phyloP scores from a whole-genome alignment of 768 basidiomycete species.

The Leccinum ochraceum region DNA sequence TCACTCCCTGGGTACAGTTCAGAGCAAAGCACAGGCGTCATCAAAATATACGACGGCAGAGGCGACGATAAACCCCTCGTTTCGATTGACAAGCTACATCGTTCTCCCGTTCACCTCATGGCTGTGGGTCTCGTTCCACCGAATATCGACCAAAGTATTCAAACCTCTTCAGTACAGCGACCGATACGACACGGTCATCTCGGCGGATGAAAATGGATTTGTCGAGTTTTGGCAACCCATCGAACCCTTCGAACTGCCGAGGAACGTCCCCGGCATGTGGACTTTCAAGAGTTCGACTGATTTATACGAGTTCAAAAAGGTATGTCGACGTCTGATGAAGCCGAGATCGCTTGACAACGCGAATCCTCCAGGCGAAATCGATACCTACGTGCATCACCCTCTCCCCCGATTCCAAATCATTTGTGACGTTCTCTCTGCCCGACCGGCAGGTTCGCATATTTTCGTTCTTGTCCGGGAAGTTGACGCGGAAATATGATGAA shows the following conservation, averaged over 20 bases:
- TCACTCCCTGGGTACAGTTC: conserved; percentile 52
- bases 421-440: conserved; percentile 91
- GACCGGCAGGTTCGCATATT: conserved; percentile 95
- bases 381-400: conserved; percentile 90
- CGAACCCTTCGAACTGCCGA: conserved; percentile 87
- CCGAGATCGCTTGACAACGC: conserved; percentile 1
- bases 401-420: conserved; percentile 86
- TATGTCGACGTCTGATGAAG: conserved; percentile 27
- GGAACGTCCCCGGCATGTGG: conserved; percentile 80
- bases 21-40: conserved; percentile 69
- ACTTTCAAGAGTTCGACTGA: conserved; percentile 89
- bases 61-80: conserved; percentile 80
- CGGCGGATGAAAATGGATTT: conserved; percentile 93
- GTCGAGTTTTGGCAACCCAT: conserved; percentile 94
- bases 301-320: conserved; percentile 98
- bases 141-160: not conserved
- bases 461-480: conserved; percentile 85
- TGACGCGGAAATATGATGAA: conserved; percentile 94
- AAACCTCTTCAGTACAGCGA: conserved; percentile 72
- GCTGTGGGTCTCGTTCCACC: conserved; percentile 51
- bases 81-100: conserved; percentile 76
- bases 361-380: conserved; percentile 70
- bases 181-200: conserved; percentile 86
- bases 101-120: conserved; percentile 90
- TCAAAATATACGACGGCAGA: conserved; percentile 91